Evolutionary conservation across 257 asterid genomes (phyloP), one percentile per base, ranked within the genome.

Genomic region (Coffea canephora): DNA sequence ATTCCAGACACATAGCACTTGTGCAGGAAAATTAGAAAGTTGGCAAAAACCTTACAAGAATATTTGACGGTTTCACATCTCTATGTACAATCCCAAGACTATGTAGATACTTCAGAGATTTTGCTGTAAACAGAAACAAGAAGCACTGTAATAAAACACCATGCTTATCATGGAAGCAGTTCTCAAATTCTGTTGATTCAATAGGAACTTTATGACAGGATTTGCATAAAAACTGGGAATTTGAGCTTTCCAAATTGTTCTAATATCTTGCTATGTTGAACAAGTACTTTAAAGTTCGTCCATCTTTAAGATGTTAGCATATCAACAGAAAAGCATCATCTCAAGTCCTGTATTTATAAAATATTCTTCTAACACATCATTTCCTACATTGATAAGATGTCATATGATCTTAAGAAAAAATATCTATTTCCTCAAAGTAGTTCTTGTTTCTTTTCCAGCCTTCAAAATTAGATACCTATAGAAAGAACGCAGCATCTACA

Each of bases 51-150:
- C 87, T 95, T 95, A 95, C 99, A 75, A 95, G 99, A 87, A 95
- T 89, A 87, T 95, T 95, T 87, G 97, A 91, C 27, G 99, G 99
- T 90, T 95, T 95, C 83, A 95, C 96, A 89, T 95, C 99, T 87
- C 99, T 91, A 82, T 95, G 99, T 74, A 95, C 90, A 84, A 95
- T 89, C 87, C 98, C 98, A 81, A 95, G 96, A 85, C 81, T 88
- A 88, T 93, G 98, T 81, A 93, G 94, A 88, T 92, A 93, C 73
- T 85, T 88, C 88, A 95, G 86, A 83, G 98, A 86, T 78, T 91
- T 89, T 73, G 98, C 99, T 95, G 98, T 85, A 92, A 86, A 85
- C 52, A 79, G 83, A 87, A 85, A 84, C 74, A 76, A 82, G 41
- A 78, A 83, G 54, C 50, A 81, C 16, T 34, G 72, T 87, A 50